These are phyloP conservation scores for Castanospermum australe DNA, from an alignment of 306 rosid genomes.

Conservation along the genomic window DNA sequence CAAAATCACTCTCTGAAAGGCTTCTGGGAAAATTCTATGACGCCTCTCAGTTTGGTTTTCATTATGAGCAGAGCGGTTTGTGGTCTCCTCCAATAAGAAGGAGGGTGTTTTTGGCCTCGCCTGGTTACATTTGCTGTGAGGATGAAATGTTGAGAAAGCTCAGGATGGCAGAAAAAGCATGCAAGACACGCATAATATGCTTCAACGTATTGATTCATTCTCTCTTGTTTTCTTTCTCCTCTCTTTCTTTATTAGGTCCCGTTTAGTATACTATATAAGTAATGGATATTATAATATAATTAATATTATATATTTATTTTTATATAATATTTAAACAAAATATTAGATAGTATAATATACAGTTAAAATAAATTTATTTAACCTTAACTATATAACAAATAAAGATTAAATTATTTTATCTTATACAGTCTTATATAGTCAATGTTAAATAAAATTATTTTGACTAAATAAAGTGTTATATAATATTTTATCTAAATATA, in stretches of 20 bases:
- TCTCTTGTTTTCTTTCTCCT: too few species aligned
- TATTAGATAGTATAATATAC: too few species aligned
- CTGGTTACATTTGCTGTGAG: slow-evolving; percentile 26
- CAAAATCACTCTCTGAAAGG: slow-evolving; percentile 59
- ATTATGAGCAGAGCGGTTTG: slow-evolving; percentile 53
- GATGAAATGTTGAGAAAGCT: slow-evolving; percentile 36
- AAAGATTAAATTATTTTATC: too few species aligned
- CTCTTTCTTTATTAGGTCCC: neutral
- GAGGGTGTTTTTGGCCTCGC: slow-evolving; percentile 43
- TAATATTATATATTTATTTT: too few species aligned
- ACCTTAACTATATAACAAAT: too few species aligned
- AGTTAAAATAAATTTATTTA: too few species aligned
- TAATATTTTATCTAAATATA: too few species aligned
- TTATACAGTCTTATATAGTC: too few species aligned
- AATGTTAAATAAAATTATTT: too few species aligned
- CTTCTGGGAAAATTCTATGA: slow-evolving; percentile 66
- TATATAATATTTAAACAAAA: too few species aligned
- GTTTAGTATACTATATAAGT: neutral
- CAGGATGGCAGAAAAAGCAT: slow-evolving; percentile 31
- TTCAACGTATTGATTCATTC: slow-evolving; percentile 27
- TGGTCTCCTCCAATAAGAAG: slow-evolving; percentile 63
- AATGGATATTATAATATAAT: too few species aligned
- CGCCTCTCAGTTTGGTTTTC: slow-evolving; percentile 53
- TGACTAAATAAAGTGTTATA: too few species aligned
- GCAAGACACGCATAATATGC: slow-evolving; percentile 39